Conservation (phyloP, 306 rosid species). For the Cicer arietinum region DNA sequence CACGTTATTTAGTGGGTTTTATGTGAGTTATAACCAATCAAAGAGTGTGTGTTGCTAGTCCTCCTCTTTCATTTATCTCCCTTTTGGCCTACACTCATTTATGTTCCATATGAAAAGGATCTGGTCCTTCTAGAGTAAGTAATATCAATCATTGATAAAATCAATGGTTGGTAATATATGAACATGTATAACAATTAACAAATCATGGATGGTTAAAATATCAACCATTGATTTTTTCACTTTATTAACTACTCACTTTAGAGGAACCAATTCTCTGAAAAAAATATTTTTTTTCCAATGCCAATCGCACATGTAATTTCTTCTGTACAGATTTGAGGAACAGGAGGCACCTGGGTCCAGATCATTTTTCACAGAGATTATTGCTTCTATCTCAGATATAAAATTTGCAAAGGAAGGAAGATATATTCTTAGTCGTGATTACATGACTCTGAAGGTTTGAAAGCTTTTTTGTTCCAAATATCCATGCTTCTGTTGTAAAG, state of each 20-base stretch:
- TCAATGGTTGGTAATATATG: not conserved
- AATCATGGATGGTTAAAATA: not conserved
- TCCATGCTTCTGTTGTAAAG: conserved; percentile 27
- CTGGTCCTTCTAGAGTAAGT: not conserved
- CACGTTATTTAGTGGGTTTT: too few species aligned
- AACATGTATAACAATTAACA: not conserved
- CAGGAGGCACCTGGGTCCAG: conserved; percentile 95
- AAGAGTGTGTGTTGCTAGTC: too few species aligned
- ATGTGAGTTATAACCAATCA: too few species aligned
- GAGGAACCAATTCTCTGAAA: not conserved
- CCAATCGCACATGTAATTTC: conserved; percentile 23
- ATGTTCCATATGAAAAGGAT: not conserved
- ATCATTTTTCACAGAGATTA: conserved; percentile 96
- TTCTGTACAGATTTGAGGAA: conserved; percentile 87
- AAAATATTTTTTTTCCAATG: conserved; percentile 7
- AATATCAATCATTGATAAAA: not conserved
- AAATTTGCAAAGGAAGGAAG: conserved; percentile 95
- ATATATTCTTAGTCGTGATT: conserved; percentile 95
- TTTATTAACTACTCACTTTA: not conserved
- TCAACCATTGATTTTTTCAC: not conserved
- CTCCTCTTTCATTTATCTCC: conserved; percentile 5
- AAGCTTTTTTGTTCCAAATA: conserved; percentile 29
- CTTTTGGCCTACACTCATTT: not conserved
- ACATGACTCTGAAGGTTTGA: conserved; percentile 97
- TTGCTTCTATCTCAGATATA: conserved; percentile 96